Evolutionary conservation across 768 basidiomycete genomes (phyloP).

Genomic region (Cyclocybe cylindracea): DNA sequence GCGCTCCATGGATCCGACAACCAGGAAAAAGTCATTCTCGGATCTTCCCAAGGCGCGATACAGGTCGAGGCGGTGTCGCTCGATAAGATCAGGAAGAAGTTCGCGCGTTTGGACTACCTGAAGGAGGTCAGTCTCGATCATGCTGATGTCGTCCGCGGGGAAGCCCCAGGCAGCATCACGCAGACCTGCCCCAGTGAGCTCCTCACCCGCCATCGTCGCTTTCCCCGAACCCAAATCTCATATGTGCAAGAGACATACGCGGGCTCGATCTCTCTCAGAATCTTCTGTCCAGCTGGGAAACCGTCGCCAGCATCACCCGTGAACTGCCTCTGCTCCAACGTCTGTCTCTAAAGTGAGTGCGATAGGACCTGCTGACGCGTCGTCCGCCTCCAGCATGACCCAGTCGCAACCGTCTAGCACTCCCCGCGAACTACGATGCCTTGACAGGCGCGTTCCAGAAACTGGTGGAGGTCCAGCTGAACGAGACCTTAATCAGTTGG

Average conservation of each 20-base stretch:
- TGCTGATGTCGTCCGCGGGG: slow-evolving; percentile 54
- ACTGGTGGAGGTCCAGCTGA: slow-evolving; percentile 72
- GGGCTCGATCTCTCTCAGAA: slow-evolving; percentile 81
- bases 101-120: slow-evolving; percentile 65
- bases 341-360: slow-evolving; percentile 77
- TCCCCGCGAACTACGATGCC: slow-evolving; percentile 29
- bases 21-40: slow-evolving; percentile 68
- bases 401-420: slow-evolving; percentile 70
- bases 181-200: slow-evolving; percentile 69
- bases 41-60: slow-evolving; percentile 82
- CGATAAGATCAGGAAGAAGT: slow-evolving; percentile 73
- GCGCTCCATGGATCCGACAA: slow-evolving; percentile 47
- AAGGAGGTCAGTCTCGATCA: slow-evolving; percentile 81
- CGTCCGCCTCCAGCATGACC: slow-evolving; percentile 16
- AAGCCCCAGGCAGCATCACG: slow-evolving; percentile 51
- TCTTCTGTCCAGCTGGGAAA: slow-evolving; percentile 72
- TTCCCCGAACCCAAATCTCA: slow-evolving; percentile 1
- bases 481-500: slow-evolving; percentile 75
- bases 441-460: slow-evolving; percentile 45
- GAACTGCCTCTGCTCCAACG: slow-evolving; percentile 65
- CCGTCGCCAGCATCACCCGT: slow-evolving; percentile 58
- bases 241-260: slow-evolving; percentile 56
- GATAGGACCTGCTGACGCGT: slow-evolving; percentile 9
- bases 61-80: slow-evolving; percentile 85
- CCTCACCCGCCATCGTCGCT: not conserved